These are phyloP conservation scores for Taiozyma sp. DNA, from an alignment of 1,139 yeast genomes.

Conservation along the genomic window DNA sequence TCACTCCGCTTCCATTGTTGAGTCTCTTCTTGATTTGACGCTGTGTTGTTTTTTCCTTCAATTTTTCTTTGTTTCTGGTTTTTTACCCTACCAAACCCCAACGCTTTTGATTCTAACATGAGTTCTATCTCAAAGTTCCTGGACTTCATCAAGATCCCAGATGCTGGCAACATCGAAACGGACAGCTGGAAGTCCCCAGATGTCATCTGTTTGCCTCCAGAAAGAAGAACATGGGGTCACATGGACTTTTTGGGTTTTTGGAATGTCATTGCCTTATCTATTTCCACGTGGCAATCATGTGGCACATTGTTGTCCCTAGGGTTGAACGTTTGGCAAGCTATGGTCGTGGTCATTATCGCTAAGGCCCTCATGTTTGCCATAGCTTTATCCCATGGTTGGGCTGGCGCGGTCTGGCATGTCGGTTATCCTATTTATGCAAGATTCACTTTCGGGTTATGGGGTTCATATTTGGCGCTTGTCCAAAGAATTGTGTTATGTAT, in stretches of 20 bases:
- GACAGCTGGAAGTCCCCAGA: conserved; percentile 27
- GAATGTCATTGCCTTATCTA: conserved; percentile 28
- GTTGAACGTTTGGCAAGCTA: conserved; percentile 29
- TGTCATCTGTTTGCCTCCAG: conserved; percentile 31
- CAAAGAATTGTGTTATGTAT: conserved; percentile 31
- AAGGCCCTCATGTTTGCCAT: conserved; percentile 28
- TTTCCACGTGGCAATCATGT: conserved; percentile 28
- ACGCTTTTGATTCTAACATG: background rate
- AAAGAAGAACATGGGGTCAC: conserved; percentile 33
- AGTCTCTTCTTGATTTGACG: too few relatives aligned
- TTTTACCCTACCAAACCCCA: too few relatives aligned
- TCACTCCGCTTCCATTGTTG: too few relatives aligned
- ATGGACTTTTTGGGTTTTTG: conserved; percentile 30
- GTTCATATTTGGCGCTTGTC: conserved; percentile 29
- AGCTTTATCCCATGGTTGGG: conserved; percentile 27
- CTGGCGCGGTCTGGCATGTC: conserved; percentile 32
- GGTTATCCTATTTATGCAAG: conserved; percentile 33
- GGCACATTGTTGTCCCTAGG: conserved; percentile 29
- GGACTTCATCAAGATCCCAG: conserved; percentile 13
- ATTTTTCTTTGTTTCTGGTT: too few relatives aligned
- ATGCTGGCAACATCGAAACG: conserved; percentile 17
- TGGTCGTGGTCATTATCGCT: conserved; percentile 32
- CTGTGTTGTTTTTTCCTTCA: background rate
- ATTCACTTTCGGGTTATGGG: conserved; percentile 32
- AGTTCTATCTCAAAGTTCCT: conserved; percentile 2